Conservation (phyloP, 2,329 filamentous ascomycete genomes). For the Cladosporium phlei region DNA sequence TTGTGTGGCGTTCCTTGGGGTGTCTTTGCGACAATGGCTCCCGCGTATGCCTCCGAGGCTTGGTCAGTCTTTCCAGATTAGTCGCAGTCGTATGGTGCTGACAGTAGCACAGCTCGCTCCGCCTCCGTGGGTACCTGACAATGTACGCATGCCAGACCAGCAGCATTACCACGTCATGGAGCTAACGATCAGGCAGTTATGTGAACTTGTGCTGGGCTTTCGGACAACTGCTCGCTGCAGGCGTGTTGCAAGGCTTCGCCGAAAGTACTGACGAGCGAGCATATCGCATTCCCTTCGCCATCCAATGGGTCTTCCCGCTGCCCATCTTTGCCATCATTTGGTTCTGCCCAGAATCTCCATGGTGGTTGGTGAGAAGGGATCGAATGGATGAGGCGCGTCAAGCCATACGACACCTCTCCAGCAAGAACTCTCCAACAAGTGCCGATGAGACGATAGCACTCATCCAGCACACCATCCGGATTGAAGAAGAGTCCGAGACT, state of each 20-base stretch:
- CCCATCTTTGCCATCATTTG: constrained; percentile 30
- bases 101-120: constrained; percentile 23
- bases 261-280: constrained; percentile 28
- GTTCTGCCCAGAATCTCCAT: constrained; percentile 31
- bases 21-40: constrained; percentile 56
- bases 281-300: constrained; percentile 38
- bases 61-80: constrained; percentile 41
- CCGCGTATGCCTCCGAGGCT: constrained; percentile 45
- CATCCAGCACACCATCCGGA: constrained; percentile 33
- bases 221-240: constrained; percentile 34
- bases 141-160: constrained; percentile 24
- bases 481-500: constrained; percentile 25
- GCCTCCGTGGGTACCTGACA: constrained; percentile 28
- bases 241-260: constrained; percentile 27
- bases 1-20: constrained; percentile 57
- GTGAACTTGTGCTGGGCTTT: constrained; percentile 45
- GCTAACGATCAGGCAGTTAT: constrained; percentile 18
- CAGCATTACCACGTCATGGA: background rate
- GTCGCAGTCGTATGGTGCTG: background rate
- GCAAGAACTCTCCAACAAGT: constrained; percentile 26
- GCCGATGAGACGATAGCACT: constrained; percentile 29
- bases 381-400: constrained; percentile 28
- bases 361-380: constrained; percentile 31
- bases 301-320: constrained; percentile 48
- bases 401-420: background rate